Evolutionary conservation across 179 eudicot species (phyloP), one percentile per base, ranked within the genome.

Genomic region (Vitellaria paradoxa): DNA sequence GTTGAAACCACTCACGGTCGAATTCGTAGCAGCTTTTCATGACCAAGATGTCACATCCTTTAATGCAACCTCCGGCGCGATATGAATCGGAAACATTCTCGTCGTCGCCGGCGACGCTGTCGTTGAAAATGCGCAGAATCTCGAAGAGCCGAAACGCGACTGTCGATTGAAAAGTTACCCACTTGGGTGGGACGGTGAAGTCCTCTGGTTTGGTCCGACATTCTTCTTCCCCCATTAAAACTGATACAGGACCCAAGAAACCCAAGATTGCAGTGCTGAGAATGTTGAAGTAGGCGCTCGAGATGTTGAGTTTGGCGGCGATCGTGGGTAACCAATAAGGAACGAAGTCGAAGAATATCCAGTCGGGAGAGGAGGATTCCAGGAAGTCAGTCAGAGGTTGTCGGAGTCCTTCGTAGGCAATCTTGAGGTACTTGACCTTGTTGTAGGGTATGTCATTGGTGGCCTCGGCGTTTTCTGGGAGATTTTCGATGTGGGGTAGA

Each of bases 1-100:
- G 81, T 23, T 79, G 64, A 65, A 88, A n/a, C 79, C 84, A 82
- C 9, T 86, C 84, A 1, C 81, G 74, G 60, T 89, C 87, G 42
- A 88, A 82, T 77, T 85, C 89, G 2, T 14, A 13, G 45, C 88
- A 86, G 52, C 84, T 82, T 11, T 84, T 83, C 20, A 86, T 26
- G 26, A 76, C 67, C 0, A 86, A 12, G n/a, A 77, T 52, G 65
- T 88, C 87, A 57, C 10, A 20, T 6, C 59, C 73, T 14, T 70
- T 55, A 11, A 87, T 68, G 8, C 81, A 45, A 52, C 45, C 65
- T 37, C 87, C 85, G 2, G 65, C 1, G 0, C 86, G 74, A 63
- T 69, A 77, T 68, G 45, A 13, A 59, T 81, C 85, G 2, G 84
- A 62, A 3, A 82, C 85, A 56, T 85, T 80, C 17, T 62, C 82